Evolutionary conservation across 768 basidiomycete species (phyloP).

Genomic region (Chalciporus pseudorubinellus): DNA sequence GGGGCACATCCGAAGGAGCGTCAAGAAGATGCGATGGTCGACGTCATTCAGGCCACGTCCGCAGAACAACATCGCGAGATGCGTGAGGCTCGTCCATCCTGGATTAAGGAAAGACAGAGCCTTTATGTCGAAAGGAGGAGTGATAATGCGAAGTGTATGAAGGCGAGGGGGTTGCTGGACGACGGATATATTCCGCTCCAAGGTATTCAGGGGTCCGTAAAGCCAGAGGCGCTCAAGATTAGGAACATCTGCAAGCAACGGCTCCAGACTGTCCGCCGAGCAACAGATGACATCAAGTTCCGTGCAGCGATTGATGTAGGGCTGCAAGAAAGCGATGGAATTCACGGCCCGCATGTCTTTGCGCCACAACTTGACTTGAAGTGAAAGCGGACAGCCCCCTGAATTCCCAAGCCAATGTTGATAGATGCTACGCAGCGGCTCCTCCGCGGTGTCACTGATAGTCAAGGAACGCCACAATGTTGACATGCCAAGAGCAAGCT

Average conservation of each 20-base stretch:
- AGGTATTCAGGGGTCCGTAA: constrained; percentile 1
- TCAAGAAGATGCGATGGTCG: not conserved
- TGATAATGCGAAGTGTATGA: not conserved
- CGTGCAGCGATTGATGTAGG: constrained; percentile 10
- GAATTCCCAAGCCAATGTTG: constrained; percentile 18
- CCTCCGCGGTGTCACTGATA: not conserved
- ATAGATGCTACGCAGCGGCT: constrained; percentile 8
- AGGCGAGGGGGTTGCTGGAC: not conserved
- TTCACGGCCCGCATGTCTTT: constrained; percentile 5
- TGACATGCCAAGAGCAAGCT: constrained; percentile 38
- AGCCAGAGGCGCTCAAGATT: constrained; percentile 14
- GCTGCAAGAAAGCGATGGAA: constrained; percentile 18
- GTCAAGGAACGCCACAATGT: constrained; percentile 47
- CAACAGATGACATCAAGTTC: constrained; percentile 10
- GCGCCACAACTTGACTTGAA: constrained; percentile 9
- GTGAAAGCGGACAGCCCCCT: constrained; percentile 17
- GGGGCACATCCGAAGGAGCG: not conserved
- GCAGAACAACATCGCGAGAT: not conserved
- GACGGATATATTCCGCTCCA: not conserved
- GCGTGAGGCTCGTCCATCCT: not conserved
- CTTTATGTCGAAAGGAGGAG: not conserved
- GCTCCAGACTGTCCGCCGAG: constrained; percentile 1
- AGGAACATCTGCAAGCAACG: constrained; percentile 17
- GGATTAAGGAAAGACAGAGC: not conserved
- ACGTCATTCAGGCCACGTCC: not conserved